A percentile compares a stretch with the other conserved stretches of the same genome.
Evolutionary conservation across 2,329 filamentous ascomycete genomes (phyloP).

Genomic region (Arachnomyces sp.): DNA sequence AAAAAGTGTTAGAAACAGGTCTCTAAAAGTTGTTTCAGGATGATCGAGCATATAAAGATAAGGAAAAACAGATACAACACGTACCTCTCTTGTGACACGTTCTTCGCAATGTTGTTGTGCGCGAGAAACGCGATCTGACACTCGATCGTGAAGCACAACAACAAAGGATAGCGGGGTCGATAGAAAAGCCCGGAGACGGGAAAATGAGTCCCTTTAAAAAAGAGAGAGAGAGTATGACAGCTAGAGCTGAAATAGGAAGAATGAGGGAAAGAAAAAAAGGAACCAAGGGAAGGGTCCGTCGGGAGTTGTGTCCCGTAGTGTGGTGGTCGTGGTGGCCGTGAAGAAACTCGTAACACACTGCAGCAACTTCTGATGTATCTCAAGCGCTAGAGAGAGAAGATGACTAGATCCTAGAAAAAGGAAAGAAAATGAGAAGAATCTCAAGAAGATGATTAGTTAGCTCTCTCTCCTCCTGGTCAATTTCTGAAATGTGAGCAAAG

Average conservation of each 20-base stretch:
- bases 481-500: constrained; percentile 15
- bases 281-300: constrained; percentile 5
- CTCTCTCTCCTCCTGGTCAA: constrained; percentile 25
- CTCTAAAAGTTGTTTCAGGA: too few relatives aligned
- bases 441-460: constrained; percentile 35
- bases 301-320: constrained; percentile 3
- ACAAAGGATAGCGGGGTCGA: too few relatives aligned
- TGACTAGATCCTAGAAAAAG: neutral
- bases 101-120: too few relatives aligned
- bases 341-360: neutral
- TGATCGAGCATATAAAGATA: too few relatives aligned
- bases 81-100: too few relatives aligned
- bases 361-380: neutral
- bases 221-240: too few relatives aligned
- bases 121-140: too few relatives aligned
- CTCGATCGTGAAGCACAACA: too few relatives aligned
- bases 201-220: too few relatives aligned
- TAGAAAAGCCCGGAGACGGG: too few relatives aligned
- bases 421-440: constrained; percentile 26
- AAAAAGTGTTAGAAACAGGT: too few relatives aligned
- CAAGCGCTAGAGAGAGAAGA: neutral
- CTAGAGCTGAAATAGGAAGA: neutral
- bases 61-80: too few relatives aligned
- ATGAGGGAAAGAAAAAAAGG: constrained; percentile 2
- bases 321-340: neutral